Evolutionary conservation across 2,329 filamentous ascomycete species (phyloP).

Genomic region (Ceratocystis albifundus): DNA sequence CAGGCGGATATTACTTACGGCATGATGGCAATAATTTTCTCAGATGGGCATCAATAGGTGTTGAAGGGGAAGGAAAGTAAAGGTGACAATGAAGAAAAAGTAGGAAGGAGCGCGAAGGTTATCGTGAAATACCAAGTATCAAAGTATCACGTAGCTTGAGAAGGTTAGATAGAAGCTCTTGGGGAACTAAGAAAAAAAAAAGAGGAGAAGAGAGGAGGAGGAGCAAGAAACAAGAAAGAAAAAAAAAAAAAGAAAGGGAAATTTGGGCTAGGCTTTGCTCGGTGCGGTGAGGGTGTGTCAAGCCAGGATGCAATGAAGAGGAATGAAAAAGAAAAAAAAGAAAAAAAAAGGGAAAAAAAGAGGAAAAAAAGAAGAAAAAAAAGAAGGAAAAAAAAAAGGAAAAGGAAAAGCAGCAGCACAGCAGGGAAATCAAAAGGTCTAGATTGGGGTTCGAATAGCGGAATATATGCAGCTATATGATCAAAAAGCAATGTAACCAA

Average conservation of each 20-base stretch:
- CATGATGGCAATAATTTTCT: not conserved
- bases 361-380: not conserved
- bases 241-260: constrained; percentile 11
- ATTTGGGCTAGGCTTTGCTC: not conserved
- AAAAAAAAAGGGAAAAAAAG: not conserved
- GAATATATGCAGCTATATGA: constrained; percentile 9
- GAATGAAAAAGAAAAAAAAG: not conserved
- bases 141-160: constrained; percentile 6
- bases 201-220: constrained; percentile 8
- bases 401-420: not conserved
- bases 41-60: constrained; percentile 5
- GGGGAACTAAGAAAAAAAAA: not conserved
- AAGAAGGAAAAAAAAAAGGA: not conserved
- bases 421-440: not conserved
- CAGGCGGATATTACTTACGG: constrained; percentile 5
- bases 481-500: not conserved
- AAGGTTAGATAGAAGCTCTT: not conserved
- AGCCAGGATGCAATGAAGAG: not conserved
- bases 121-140: not conserved
- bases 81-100: not conserved
- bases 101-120: not conserved
- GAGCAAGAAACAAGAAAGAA: constrained; percentile 11
- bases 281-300: constrained; percentile 5
- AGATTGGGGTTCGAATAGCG: constrained; percentile 7
- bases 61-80: not conserved